Percentiles rank a stretch among this genome's conserved stretches.
Conservation (phyloP, 352 stramenopile genomes). For the Plasmopara muralis region DNA sequence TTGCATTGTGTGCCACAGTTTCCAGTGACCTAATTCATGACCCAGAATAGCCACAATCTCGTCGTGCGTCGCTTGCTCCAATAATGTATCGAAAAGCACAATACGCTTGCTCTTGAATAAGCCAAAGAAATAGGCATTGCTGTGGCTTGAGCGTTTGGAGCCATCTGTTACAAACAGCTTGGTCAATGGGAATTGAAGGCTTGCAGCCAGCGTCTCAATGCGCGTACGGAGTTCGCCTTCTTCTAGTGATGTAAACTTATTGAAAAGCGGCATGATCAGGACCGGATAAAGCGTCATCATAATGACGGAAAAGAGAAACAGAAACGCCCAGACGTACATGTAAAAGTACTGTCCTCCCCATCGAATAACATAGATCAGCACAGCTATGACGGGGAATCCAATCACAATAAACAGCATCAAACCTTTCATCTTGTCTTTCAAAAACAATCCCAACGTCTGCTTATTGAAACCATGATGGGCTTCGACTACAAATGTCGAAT, state of each 20-base stretch:
- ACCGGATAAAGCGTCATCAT: conserved; percentile 96
- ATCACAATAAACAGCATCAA: conserved; percentile 84
- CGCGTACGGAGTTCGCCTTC: conserved; percentile 84
- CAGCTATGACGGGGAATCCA: conserved; percentile 54
- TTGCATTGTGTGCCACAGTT: conserved; percentile 91
- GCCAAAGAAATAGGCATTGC: conserved; percentile 88
- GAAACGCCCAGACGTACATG: conserved; percentile 94
- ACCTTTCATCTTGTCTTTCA: conserved; percentile 94
- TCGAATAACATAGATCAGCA: conserved; percentile 63
- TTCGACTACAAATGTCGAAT: conserved; percentile 96
- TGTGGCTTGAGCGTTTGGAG: conserved; percentile 92
- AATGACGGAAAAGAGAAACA: conserved; percentile 90
- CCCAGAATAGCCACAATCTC: conserved; percentile 96
- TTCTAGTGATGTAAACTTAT: conserved; percentile 90
- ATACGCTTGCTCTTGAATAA: conserved; percentile 97
- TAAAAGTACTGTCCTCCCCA: conserved; percentile 73
- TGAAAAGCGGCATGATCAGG: conserved; percentile 97
- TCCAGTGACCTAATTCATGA: conserved; percentile 96
- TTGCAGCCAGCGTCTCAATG: conserved; percentile 90
- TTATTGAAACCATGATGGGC: conserved; percentile 98
- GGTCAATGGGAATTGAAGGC: conserved; percentile 92
- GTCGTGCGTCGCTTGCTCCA: conserved; percentile 88
- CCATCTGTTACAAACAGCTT: conserved; percentile 98
- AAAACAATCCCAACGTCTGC: conserved; percentile 90
- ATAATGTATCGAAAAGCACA: conserved; percentile 95